A percentile compares a stretch with the other conserved stretches of the same genome.
Evolutionary conservation across 345 rosid species (phyloP).

Genomic region (Barbarea vulgaris): DNA sequence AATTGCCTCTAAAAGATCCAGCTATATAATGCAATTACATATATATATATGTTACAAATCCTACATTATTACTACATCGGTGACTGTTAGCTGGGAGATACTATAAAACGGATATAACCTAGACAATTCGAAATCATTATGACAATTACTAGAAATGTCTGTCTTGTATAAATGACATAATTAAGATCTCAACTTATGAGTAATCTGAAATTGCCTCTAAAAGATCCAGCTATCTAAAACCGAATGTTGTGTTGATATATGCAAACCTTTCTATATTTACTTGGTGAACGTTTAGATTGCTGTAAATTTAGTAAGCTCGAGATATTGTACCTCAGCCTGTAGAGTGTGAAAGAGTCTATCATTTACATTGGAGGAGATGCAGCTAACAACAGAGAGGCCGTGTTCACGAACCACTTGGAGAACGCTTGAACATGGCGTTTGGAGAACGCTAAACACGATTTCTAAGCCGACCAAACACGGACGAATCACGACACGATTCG

Average conservation of each 20-base stretch:
- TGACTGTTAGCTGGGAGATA: not conserved
- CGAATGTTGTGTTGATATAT: not conserved
- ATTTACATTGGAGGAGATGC: slow-evolving; percentile 23
- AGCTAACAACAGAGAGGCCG: slow-evolving; percentile 32
- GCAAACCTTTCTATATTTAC: not conserved
- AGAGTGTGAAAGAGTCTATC: slow-evolving; percentile 31
- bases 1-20: not conserved
- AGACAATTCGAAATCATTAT: not conserved
- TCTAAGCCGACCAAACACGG: slow-evolving; percentile 55
- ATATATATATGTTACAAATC: no score
- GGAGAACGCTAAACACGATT: slow-evolving; percentile 45
- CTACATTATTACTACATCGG: no score
- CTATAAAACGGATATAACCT: not conserved
- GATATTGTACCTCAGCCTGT: slow-evolving; percentile 35
- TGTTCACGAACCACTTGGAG: slow-evolving; percentile 26
- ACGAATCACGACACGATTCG: slow-evolving; percentile 36
- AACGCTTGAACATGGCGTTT: slow-evolving; percentile 42
- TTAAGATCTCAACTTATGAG: not conserved
- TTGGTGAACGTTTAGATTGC: not conserved
- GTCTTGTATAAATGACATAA: not conserved
- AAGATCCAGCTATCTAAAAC: not conserved
- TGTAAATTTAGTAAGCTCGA: slow-evolving; percentile 10
- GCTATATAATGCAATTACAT: not conserved
- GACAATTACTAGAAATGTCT: not conserved
- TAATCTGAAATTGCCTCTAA: not conserved